Evolutionary conservation across 2,329 filamentous ascomycete genomes (phyloP).

Genomic region (Botrytis tulipae): DNA sequence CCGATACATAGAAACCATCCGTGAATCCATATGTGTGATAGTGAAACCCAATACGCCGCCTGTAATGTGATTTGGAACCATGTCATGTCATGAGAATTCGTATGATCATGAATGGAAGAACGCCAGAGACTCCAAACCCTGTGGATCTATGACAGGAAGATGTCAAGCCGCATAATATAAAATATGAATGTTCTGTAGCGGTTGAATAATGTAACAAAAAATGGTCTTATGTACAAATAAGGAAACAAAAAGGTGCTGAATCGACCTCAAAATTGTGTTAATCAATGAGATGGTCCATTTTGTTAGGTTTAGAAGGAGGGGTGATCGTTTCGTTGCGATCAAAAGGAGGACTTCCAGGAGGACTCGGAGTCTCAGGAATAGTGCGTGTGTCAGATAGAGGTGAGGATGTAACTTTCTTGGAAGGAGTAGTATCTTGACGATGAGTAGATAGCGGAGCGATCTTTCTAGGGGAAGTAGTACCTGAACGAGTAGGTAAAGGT

Average conservation of each 20-base stretch:
- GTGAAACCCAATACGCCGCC: slow-evolving; percentile 11
- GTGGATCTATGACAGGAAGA: background rate
- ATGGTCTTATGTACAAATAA: slow-evolving; percentile 3
- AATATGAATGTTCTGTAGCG: slow-evolving; percentile 1
- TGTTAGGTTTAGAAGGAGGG: slow-evolving; percentile 1
- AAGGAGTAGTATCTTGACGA: background rate
- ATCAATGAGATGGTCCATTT: background rate
- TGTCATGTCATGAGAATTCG: slow-evolving; percentile 10
- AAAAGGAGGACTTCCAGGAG: slow-evolving; percentile 1
- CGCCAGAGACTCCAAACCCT: slow-evolving; percentile 11
- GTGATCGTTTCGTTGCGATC: slow-evolving; percentile 6
- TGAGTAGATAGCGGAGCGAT: background rate
- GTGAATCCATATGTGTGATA: slow-evolving; percentile 1
- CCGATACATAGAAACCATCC: background rate
- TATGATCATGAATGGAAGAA: slow-evolving; percentile 18
- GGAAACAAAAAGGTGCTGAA: background rate
- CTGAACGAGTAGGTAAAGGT: slow-evolving; percentile 8
- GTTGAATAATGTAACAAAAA: slow-evolving; percentile 8
- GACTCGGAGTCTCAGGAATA: background rate
- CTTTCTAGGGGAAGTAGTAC: slow-evolving; percentile 16
- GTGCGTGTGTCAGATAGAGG: slow-evolving; percentile 1
- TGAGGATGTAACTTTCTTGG: background rate
- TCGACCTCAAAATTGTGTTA: background rate
- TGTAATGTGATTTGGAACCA: slow-evolving; percentile 13
- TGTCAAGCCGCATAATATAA: background rate